phyloP scores from a whole-genome alignment of 441 rosid genomes.

The Euphorbia schlechtendalii region DNA sequence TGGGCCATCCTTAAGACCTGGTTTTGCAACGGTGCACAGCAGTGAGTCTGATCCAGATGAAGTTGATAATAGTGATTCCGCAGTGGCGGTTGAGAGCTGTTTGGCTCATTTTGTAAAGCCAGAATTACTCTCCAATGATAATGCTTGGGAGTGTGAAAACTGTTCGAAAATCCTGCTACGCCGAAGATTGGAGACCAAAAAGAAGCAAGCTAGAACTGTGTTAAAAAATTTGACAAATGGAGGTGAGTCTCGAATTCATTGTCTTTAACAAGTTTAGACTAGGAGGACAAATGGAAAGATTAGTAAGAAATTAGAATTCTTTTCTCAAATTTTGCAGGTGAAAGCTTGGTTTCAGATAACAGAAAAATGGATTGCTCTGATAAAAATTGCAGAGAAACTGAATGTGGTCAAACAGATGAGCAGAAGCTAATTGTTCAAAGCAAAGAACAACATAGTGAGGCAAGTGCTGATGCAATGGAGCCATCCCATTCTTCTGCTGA shows the following conservation, averaged over 20 bases:
- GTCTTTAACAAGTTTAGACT: too few species aligned
- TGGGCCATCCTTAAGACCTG: constrained; percentile 49
- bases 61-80: constrained; percentile 77
- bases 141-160: constrained; percentile 93
- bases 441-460: constrained; percentile 19
- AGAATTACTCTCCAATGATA: constrained; percentile 76
- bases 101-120: constrained; percentile 71
- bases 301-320: too few species aligned
- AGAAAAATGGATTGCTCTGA: constrained; percentile 18
- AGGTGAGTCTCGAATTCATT: constrained; percentile 22
- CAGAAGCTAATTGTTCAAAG: constrained; percentile 16
- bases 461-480: constrained; percentile 19
- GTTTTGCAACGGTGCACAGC: constrained; percentile 40
- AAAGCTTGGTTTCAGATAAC: constrained; percentile 24
- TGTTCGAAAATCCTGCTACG: constrained; percentile 49
- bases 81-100: constrained; percentile 84
- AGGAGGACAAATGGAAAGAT: too few species aligned
- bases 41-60: constrained; percentile 96
- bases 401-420: constrained; percentile 21
- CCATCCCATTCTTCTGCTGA: constrained; percentile 24
- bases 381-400: constrained; percentile 23
- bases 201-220: constrained; percentile 29
- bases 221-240: constrained; percentile 22
- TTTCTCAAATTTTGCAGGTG: constrained; percentile 13
- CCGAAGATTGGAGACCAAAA: constrained; percentile 36